Evolutionary conservation across 345 rosid genomes (phyloP), one percentile per base, ranked within the genome.

Genomic region (Citrus medica): DNA sequence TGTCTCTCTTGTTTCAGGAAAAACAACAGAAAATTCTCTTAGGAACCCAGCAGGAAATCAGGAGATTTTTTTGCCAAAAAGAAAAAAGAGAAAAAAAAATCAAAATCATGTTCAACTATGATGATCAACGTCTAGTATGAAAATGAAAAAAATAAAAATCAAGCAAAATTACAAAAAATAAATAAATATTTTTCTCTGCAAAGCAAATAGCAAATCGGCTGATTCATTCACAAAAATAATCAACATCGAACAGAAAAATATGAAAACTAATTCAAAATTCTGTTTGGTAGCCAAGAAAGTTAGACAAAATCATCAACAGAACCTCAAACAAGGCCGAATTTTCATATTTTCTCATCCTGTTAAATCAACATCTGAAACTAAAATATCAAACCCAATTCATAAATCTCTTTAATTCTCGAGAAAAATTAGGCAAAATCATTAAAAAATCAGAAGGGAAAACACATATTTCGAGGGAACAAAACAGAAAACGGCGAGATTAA

Each of bases 11-110:
- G 21, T 40, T 42, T 24, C 12, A 5, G 7, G 21, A 67, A 67
- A n/a, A 24, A 4, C 10, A 16, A 55, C 3, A 67, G 2, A 17
- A 7, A 25, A 17, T 7, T 7, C 21, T 25, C 72, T 46, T n/a
- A 28, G 13, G 75, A 71, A 48, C 58, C 68, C 71, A 71, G 62
- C 61, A 79, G 59, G 37, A 33, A 48, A 55, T 37, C 67, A 72
- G 30, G 32, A 9, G 21, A 56, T 32, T 21, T 25, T 5, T 25
- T 37, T 2, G 10, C 42, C 7, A 6, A 28, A 13, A 35, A 5
- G 37, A 5, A 5, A 35, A 35, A 35, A 35, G 37, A 53, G 0
- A 46, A 46, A 62, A 62, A 0, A 28, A 27, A 27, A 28, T 30
- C 2, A 9, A 33, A 28, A 63, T 14, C 9, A 28, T 19, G 9